A percentile compares a stretch with the other conserved stretches of the same genome.
These are phyloP conservation scores for Imleria badia DNA, from an alignment of 768 basidiomycete species.

Conservation along the genomic window DNA sequence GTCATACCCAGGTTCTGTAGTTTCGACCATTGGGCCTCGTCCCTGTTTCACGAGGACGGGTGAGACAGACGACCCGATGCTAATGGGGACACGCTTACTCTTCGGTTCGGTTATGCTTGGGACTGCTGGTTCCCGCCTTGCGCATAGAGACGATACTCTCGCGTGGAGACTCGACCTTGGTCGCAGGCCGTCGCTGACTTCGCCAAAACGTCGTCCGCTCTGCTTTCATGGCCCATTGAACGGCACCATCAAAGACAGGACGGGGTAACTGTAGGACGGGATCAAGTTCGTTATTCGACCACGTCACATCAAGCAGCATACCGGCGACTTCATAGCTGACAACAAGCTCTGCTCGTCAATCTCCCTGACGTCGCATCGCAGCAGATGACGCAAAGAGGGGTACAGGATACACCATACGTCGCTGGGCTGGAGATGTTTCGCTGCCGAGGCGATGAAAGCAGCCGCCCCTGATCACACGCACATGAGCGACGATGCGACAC, in stretches of 20 bases:
- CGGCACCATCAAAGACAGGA: constrained; percentile 79
- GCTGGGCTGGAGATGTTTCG: constrained; percentile 75
- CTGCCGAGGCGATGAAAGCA: constrained; percentile 85
- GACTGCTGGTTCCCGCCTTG: constrained; percentile 43
- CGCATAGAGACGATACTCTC: constrained; percentile 70
- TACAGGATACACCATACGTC: constrained; percentile 99
- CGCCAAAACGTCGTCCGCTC: constrained; percentile 83
- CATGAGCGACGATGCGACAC: background rate
- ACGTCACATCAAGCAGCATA: constrained; percentile 38
- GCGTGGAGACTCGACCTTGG: constrained; percentile 64
- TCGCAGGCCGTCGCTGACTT: constrained; percentile 43
- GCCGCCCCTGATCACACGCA: constrained; percentile 59
- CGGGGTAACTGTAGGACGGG: constrained; percentile 48
- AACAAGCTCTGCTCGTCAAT: constrained; percentile 78
- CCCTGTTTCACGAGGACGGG: constrained; percentile 44
- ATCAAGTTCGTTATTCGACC: background rate
- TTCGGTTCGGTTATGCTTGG: constrained; percentile 61
- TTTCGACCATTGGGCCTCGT: constrained; percentile 72
- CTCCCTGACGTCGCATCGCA: constrained; percentile 77
- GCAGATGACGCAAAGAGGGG: constrained; percentile 81
- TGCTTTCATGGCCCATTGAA: constrained; percentile 85
- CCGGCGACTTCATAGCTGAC: constrained; percentile 73
- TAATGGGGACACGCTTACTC: constrained; percentile 54
- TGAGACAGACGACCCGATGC: background rate
- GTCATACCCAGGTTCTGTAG: constrained; percentile 90